These are phyloP conservation scores for Asclepias syriaca DNA, from an alignment of 257 asterid species.

Conservation along the genomic window DNA sequence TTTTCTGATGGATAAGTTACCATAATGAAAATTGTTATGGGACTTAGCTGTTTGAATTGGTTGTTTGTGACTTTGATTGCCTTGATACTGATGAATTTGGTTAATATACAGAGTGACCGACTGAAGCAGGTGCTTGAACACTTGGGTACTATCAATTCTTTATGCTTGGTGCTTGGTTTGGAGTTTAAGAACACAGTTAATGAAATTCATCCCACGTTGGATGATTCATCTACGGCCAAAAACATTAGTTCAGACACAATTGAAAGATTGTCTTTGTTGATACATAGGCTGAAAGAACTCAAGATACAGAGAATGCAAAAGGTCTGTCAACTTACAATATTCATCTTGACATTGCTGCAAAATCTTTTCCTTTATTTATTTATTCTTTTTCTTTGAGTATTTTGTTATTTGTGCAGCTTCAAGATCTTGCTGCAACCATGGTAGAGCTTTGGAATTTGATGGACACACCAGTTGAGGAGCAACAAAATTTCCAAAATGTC, in stretches of 20 bases:
- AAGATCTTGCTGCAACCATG: slow-evolving; percentile 75
- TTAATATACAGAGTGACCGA: slow-evolving; percentile 51
- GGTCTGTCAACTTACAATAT: slow-evolving; percentile 32
- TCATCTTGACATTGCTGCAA: slow-evolving; percentile 1
- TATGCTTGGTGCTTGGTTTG: slow-evolving; percentile 75
- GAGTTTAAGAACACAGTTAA: slow-evolving; percentile 51
- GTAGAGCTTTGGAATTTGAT: slow-evolving; percentile 86
- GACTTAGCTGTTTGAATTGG: background rate
- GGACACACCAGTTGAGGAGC: slow-evolving; percentile 81
- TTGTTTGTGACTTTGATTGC: slow-evolving; percentile 5
- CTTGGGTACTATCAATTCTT: slow-evolving; percentile 41
- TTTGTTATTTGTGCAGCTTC: slow-evolving; percentile 48
- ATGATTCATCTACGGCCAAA: slow-evolving; percentile 33
- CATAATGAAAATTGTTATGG: background rate
- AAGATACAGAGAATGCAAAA: slow-evolving; percentile 66
- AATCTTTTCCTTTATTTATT: background rate
- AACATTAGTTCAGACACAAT: slow-evolving; percentile 51
- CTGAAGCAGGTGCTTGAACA: slow-evolving; percentile 53
- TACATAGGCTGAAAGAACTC: slow-evolving; percentile 41
- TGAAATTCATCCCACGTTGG: slow-evolving; percentile 62
- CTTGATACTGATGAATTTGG: slow-evolving; percentile 10
- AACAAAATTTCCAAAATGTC: slow-evolving; percentile 54
- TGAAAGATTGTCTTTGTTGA: slow-evolving; percentile 43
- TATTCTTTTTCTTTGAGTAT: slow-evolving; percentile 7
- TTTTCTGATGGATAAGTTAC: background rate